Evolutionary conservation across 2,329 filamentous ascomycete genomes (phyloP).

Genomic region (Penicillium sp.): DNA sequence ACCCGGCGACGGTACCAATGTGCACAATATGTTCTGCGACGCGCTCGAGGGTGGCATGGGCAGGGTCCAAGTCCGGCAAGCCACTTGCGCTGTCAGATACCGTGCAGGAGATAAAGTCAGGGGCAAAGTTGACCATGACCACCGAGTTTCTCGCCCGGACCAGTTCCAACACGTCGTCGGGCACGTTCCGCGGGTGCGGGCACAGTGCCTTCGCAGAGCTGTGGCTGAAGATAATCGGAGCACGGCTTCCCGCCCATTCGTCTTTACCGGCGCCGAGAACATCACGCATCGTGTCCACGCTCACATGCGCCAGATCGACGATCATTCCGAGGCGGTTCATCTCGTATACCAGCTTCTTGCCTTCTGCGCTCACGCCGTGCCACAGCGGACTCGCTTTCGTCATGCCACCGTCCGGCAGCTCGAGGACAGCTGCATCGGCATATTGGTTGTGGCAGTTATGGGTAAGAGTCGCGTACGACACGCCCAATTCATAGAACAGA

Average conservation of each 20-base stretch:
- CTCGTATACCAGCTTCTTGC: constrained; percentile 69
- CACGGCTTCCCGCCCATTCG: constrained; percentile 67
- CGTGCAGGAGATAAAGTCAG: constrained; percentile 76
- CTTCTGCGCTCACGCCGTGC: constrained; percentile 69
- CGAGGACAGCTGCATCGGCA: constrained; percentile 71
- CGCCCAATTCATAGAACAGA: constrained; percentile 71
- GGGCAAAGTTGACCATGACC: constrained; percentile 88
- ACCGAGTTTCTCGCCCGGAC: constrained; percentile 71
- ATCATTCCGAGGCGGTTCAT: constrained; percentile 96
- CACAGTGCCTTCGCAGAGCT: constrained; percentile 78
- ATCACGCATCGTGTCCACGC: constrained; percentile 79
- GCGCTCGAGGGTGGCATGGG: constrained; percentile 70
- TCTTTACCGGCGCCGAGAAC: constrained; percentile 63
- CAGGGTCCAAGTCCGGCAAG: constrained; percentile 64
- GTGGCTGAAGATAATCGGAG: constrained; percentile 86
- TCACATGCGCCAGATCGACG: constrained; percentile 80
- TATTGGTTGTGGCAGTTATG: constrained; percentile 93
- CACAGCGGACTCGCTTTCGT: constrained; percentile 40
- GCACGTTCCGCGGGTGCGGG: constrained; percentile 86
- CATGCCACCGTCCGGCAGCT: constrained; percentile 37
- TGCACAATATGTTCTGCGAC: constrained; percentile 78
- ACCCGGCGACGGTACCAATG: constrained; percentile 80
- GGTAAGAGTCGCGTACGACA: constrained; percentile 82
- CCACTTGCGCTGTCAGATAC: constrained; percentile 59
- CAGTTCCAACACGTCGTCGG: constrained; percentile 74